Conservation (phyloP, 352 stramenopile genomes). For the Thalassiosira livingstoniorum region DNA sequence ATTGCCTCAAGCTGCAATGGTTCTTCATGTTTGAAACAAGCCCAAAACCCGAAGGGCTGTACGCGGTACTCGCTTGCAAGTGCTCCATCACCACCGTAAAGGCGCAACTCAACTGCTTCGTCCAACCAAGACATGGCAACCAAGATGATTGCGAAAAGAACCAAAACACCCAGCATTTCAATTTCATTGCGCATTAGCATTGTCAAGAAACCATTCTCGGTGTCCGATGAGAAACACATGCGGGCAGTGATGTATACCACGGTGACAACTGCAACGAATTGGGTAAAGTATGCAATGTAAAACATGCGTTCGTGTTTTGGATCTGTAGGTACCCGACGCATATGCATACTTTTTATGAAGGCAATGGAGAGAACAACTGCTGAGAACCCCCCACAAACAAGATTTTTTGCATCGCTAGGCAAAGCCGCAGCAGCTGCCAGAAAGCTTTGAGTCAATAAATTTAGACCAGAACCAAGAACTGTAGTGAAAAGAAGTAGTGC, state of each 20-base stretch:
- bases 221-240: conserved; percentile 58
- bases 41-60: conserved; percentile 80
- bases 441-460: conserved; percentile 81
- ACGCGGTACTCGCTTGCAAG: conserved; percentile 59
- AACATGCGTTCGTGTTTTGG: conserved; percentile 64
- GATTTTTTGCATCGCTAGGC: conserved; percentile 67
- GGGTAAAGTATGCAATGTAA: conserved; percentile 67
- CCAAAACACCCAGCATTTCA: conserved; percentile 67
- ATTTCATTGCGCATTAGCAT: conserved; percentile 75
- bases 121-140: conserved; percentile 74
- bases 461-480: conserved; percentile 76
- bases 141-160: conserved; percentile 63
- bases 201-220: conserved; percentile 49
- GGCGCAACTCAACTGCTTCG: conserved; percentile 72
- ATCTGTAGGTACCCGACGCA: conserved; percentile 69
- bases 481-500: conserved; percentile 74
- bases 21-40: conserved; percentile 61
- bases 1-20: conserved; percentile 44
- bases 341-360: conserved; percentile 84
- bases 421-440: conserved; percentile 72
- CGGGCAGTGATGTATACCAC: conserved; percentile 53
- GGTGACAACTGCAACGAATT: conserved; percentile 61
- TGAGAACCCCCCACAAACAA: conserved; percentile 77
- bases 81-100: conserved; percentile 57
- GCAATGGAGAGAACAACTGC: conserved; percentile 65